Evolutionary conservation across 140 eudicot genomes (phyloP), one percentile per base, ranked within the genome.

Genomic region (Oenanthe javanica): DNA sequence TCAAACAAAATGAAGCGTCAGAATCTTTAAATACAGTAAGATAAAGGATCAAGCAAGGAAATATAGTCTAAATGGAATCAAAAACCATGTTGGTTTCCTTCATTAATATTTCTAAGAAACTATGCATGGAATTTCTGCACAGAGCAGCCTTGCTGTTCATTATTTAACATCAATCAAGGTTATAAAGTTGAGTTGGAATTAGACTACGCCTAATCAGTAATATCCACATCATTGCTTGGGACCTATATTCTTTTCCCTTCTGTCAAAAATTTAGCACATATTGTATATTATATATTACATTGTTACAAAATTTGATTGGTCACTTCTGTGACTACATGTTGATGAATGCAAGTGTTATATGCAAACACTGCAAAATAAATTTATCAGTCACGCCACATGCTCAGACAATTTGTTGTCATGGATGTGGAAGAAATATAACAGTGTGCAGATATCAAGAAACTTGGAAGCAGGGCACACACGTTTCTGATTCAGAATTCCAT

Each of bases 351-450:
- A 21, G 79, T 10, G 69, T 69, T 0, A 25, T 19, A 12, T 86
- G 84, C 84, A 79, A 31, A 15, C 25, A 57, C 38, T 83, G 86
- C 75, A 50, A 48, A n/a, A 40, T 14, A 63, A 16, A 5, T n/a
- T 78, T 76, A 54, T 80, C 79, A 15, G 78, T 76, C 69, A 79
- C 87, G 18, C 85, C 70, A 6, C 11, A 14, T 42, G 63, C 82
- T 13, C 79, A 78, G 59, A 43, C 48, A 42, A 82, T 69, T 13
- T 80, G 81, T 51, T 86, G 90, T 85, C 80, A 83, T 45, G 83
- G 81, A 23, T 86, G 89, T 79, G 78, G 47, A 70, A 76, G 70
- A 7, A 38, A 54, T 70, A 72, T 83, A 54, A 72, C 77, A 19
- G 79, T 66, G 36, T 80, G 81, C 63, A 84, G 55, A 66, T 71